phyloP scores from a whole-genome alignment of 2,329 filamentous ascomycete species.

The Acarospora socialis region DNA sequence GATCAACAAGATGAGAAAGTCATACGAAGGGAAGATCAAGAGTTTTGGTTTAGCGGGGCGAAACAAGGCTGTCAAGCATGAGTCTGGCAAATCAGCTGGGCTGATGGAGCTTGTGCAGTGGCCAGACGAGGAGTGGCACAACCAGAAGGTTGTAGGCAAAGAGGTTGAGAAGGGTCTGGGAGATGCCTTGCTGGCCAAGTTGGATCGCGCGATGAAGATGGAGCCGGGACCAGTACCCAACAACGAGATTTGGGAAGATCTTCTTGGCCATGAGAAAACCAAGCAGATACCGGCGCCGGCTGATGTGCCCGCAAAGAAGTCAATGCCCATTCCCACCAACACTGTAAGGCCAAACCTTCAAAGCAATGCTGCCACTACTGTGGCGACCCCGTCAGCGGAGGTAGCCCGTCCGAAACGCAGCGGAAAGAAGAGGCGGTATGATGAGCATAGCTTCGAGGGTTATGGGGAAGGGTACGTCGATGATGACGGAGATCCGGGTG shows the following conservation, averaged over 20 bases:
- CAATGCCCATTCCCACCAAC: constrained; percentile 16
- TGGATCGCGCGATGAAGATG: constrained; percentile 34
- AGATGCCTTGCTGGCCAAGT: constrained; percentile 25
- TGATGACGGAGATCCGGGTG: constrained; percentile 28
- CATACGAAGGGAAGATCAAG: constrained; percentile 38
- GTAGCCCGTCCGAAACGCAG: constrained; percentile 29
- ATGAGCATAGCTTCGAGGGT: constrained; percentile 36
- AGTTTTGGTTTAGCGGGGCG: constrained; percentile 31
- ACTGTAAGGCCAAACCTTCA: constrained; percentile 17
- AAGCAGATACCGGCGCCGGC: constrained; percentile 20
- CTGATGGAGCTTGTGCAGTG: constrained; percentile 30
- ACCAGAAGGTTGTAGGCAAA: constrained; percentile 33
- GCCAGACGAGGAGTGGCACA: constrained; percentile 37
- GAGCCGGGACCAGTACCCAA: constrained; percentile 32
- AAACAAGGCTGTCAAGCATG: constrained; percentile 33
- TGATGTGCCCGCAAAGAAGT: constrained; percentile 21
- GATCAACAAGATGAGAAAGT: constrained; percentile 46
- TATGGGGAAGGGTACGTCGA: constrained; percentile 37
- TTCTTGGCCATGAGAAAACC: constrained; percentile 33
- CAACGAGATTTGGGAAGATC: constrained; percentile 34
- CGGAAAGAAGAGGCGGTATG: constrained; percentile 35
- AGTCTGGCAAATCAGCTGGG: constrained; percentile 25
- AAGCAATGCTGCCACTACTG: constrained; percentile 11
- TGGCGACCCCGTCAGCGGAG: constrained; percentile 17
- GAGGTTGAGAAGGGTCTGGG: constrained; percentile 27